Percentiles rank a stretch among this genome's conserved stretches.
These are phyloP conservation scores for Orbilia quercus DNA, from an alignment of 2,329 filamentous ascomycete species.

Conservation along the genomic window DNA sequence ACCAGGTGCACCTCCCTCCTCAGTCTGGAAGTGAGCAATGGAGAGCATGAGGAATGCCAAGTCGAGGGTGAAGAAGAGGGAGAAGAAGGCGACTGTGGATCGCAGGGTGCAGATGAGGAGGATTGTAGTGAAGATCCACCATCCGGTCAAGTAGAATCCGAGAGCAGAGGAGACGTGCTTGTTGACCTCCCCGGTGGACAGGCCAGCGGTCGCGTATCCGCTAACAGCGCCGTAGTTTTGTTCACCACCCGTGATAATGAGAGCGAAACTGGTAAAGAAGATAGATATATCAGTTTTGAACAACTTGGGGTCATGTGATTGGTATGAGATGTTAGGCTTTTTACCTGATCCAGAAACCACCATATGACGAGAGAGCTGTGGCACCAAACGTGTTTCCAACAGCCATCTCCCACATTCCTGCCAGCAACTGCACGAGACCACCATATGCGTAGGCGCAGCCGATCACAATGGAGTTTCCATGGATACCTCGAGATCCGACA, in stretches of 20 bases:
- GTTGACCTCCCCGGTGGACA: conserved; percentile 53
- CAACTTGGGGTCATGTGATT: not conserved
- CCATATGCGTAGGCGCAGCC: conserved; percentile 79
- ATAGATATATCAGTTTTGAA: not conserved
- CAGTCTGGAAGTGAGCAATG: conserved; percentile 71
- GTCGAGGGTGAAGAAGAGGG: conserved; percentile 81
- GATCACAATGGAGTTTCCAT: conserved; percentile 74
- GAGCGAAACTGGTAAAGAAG: conserved; percentile 68
- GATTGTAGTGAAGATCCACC: conserved; percentile 86
- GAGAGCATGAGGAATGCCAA: conserved; percentile 79
- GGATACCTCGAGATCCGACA: conserved; percentile 72
- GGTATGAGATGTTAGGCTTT: not conserved
- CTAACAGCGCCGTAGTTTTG: conserved; percentile 72
- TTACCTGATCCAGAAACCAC: conserved; percentile 79
- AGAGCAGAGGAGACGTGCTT: conserved; percentile 71
- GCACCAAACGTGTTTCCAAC: conserved; percentile 89
- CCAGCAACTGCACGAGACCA: conserved; percentile 80
- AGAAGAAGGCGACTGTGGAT: conserved; percentile 81
- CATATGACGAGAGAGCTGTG: conserved; percentile 82
- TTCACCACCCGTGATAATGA: conserved; percentile 73
- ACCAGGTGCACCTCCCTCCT: conserved; percentile 64
- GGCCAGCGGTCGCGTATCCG: conserved; percentile 65
- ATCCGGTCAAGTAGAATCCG: conserved; percentile 79
- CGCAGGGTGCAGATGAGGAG: conserved; percentile 78
- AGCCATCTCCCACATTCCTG: conserved; percentile 92